Conservation (phyloP, 2,329 filamentous ascomycete genomes). For the Aureobasidium leucospermi region DNA sequence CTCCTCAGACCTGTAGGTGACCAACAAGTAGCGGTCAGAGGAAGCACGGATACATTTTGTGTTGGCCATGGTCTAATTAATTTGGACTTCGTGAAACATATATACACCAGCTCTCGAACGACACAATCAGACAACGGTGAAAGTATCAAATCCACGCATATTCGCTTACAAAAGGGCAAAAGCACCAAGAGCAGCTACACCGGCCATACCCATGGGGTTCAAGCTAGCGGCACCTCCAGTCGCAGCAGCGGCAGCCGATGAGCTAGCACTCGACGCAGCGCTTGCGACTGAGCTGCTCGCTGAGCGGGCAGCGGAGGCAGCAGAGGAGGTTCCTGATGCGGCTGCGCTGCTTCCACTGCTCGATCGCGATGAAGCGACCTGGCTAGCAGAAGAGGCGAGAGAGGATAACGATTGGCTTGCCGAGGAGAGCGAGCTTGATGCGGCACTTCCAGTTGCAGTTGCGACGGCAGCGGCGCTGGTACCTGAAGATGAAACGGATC, state of each 20-base stretch:
- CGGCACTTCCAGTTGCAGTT: neutral
- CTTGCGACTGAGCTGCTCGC: neutral
- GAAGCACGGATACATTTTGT: too few relatives aligned
- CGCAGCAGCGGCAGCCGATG: neutral
- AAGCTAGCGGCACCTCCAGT: neutral
- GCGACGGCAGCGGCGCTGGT: neutral
- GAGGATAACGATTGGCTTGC: neutral
- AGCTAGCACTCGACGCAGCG: neutral
- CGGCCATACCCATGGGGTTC: neutral
- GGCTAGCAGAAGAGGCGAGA: neutral
- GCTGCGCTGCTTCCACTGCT: neutral
- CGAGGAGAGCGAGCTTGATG: neutral
- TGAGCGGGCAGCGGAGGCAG: neutral
- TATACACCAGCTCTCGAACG: neutral
- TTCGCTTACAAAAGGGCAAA: neutral
- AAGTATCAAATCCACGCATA: neutral
- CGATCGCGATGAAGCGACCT: neutral
- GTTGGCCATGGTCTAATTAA: too few relatives aligned
- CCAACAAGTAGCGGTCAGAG: too few relatives aligned
- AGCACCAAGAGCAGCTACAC: constrained; percentile 6
- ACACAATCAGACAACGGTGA: neutral
- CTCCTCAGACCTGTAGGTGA: too few relatives aligned
- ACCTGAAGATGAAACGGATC: neutral
- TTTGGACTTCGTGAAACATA: neutral
- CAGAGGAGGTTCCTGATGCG: neutral